Evolutionary conservation across 371 early-diverging fungal genomes (phyloP).

Genomic region (Rhizomucor miehei): DNA sequence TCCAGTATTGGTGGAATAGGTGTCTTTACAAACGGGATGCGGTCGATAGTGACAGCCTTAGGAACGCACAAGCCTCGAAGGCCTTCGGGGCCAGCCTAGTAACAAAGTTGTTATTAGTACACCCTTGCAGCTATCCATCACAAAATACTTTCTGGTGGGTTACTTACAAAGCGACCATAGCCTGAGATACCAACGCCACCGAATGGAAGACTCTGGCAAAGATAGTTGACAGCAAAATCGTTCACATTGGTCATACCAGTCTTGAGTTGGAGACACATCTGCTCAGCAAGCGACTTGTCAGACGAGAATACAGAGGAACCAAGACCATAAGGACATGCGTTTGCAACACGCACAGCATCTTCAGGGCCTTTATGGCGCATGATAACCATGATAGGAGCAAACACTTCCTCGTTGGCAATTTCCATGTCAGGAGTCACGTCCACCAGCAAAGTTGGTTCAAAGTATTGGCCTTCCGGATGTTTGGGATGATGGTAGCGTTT

Average conservation of each 20-base stretch:
- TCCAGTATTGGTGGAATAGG: slow-evolving; percentile 68
- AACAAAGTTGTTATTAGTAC: neutral
- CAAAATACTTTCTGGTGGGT: neutral
- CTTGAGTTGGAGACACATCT: slow-evolving; percentile 61
- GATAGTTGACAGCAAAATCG: slow-evolving; percentile 84
- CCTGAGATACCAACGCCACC: slow-evolving; percentile 83
- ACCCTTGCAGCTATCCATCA: neutral
- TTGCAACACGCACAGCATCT: slow-evolving; percentile 73
- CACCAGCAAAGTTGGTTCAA: slow-evolving; percentile 77
- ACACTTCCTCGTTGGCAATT: slow-evolving; percentile 74
- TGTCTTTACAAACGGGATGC: slow-evolving; percentile 71
- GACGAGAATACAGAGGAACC: slow-evolving; percentile 81
- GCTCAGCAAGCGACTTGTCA: slow-evolving; percentile 61
- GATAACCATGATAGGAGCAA: slow-evolving; percentile 84
- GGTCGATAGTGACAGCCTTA: slow-evolving; percentile 71
- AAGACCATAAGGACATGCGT: slow-evolving; percentile 73
- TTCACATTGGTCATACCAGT: slow-evolving; percentile 86
- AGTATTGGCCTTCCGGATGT: slow-evolving; percentile 75
- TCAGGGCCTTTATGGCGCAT: slow-evolving; percentile 72
- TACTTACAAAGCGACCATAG: slow-evolving; percentile 64
- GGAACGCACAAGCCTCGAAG: slow-evolving; percentile 71
- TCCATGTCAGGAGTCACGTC: slow-evolving; percentile 74
- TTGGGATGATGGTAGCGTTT: slow-evolving; percentile 61
- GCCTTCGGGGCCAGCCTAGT: slow-evolving; percentile 67
- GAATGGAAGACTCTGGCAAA: slow-evolving; percentile 82